Evolutionary conservation across 2,329 filamentous ascomycete species (phyloP).

Genomic region (Stromatinia cepivora): DNA sequence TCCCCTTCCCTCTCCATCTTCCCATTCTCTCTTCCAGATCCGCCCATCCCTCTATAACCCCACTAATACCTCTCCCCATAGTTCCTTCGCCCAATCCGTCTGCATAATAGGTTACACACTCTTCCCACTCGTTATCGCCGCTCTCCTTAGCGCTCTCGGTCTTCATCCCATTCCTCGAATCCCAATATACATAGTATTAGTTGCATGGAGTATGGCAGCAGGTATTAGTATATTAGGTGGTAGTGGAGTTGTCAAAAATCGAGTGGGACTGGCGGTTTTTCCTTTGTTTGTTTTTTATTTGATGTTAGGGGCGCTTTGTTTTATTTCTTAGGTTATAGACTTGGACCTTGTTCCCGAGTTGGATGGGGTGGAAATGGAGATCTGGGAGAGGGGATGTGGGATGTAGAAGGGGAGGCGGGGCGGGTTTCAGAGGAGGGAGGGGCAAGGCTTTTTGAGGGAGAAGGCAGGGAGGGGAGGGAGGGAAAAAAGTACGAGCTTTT

Average conservation of each 20-base stretch:
- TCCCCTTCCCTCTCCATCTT: background rate
- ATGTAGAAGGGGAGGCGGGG: background rate
- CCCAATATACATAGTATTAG: constrained; percentile 84
- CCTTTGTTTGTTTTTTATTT: constrained; percentile 29
- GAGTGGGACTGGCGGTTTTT: constrained; percentile 26
- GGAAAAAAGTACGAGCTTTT: too few relatives aligned
- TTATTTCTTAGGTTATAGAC: constrained; percentile 20
- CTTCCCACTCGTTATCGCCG: constrained; percentile 92
- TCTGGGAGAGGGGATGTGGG: background rate
- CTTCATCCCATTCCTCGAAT: constrained; percentile 80
- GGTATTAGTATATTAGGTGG: constrained; percentile 43
- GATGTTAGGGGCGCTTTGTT: constrained; percentile 23
- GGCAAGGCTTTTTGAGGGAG: background rate
- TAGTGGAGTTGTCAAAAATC: constrained; percentile 27
- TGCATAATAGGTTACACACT: constrained; percentile 98
- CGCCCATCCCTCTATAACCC: too few relatives aligned
- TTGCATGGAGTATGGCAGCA: constrained; percentile 90
- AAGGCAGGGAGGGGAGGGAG: background rate
- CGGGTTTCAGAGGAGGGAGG: background rate
- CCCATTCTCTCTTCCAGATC: background rate
- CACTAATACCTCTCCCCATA: constrained; percentile 43
- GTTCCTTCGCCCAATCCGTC: constrained; percentile 95
- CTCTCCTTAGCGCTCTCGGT: constrained; percentile 79
- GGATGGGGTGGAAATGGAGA: background rate
- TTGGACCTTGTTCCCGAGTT: background rate